Evolutionary conservation across 2,329 filamentous ascomycete species (phyloP), one percentile per base, ranked within the genome.

Genomic region (Ramularia endophylla): DNA sequence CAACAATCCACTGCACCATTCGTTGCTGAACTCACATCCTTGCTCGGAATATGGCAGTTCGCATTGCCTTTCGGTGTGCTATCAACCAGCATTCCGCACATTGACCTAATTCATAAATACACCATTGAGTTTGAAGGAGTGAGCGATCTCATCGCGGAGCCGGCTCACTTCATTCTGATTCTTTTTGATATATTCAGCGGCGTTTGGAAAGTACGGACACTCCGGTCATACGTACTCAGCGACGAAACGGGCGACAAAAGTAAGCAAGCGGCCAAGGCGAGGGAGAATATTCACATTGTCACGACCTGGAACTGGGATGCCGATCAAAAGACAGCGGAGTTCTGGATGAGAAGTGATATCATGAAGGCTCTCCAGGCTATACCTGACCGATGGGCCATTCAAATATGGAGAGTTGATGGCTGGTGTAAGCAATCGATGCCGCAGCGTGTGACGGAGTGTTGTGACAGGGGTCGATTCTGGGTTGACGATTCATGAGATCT

Each of bases 321-420:
- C 27, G n/a, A 29, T 17, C 20, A 15, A 5, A 38, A 40, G n/a
- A 34, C 27, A 6, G 46, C 41, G 15, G 41, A 31, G 4, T 50
- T 52, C 39, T 52, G 46, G 46, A 36, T 52, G 18, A 18, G 41
- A 8, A 36, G 39, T 13, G 46, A 49, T 36, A 22, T 45, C 2
- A 30, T 46, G 18, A 29, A 46, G 13, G 9, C 11, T 8, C 11
- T 48, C 27, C 15, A 17, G 18, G 27, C 17, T 5, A n/a, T n/a
- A n/a, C 16, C 15, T 12, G 4, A 4, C 15, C 15, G n/a, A 8
- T 47, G 41, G 38, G 38, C 27, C 8, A 35, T 48, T 6, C 31
- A 15, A 7, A 44, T 51, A 19, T 44, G 40, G 45, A 31, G 45
- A 13, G 40, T 39, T 18, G 46, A 51, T 41, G 20, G 27, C n/a